A percentile compares a stretch with the other conserved stretches of the same genome.
Conservation (phyloP, 345 rosid species). For the Dovyalis caffra region DNA sequence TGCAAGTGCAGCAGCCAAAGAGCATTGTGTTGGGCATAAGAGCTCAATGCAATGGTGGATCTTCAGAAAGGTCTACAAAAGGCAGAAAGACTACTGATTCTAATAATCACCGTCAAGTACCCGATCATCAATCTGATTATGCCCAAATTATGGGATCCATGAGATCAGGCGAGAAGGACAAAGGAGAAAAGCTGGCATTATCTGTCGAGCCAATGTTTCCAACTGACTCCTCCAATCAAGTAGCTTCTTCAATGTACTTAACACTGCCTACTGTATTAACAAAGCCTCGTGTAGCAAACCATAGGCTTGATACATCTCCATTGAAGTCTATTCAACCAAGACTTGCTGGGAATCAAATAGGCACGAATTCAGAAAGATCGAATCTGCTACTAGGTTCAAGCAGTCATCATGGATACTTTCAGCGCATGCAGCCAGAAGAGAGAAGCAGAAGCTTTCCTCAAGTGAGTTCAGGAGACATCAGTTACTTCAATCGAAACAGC, state of each 20-base stretch:
- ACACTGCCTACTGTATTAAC: constrained; percentile 28
- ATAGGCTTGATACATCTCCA: constrained; percentile 29
- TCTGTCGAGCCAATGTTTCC: constrained; percentile 21
- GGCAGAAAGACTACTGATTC: constrained; percentile 26
- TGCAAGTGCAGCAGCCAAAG: constrained; percentile 31
- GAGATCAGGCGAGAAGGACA: constrained; percentile 16
- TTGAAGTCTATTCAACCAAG: constrained; percentile 30
- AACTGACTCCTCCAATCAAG: constrained; percentile 22
- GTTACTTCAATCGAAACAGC: constrained; percentile 20
- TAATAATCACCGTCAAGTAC: constrained; percentile 9
- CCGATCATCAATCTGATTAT: constrained; percentile 13
- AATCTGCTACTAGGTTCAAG: constrained; percentile 29
- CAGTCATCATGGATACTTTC: constrained; percentile 32
- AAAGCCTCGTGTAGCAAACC: constrained; percentile 17
- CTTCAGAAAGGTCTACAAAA: constrained; percentile 14
- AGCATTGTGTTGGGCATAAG: constrained; percentile 41
- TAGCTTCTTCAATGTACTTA: constrained; percentile 38
- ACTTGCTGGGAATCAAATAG: constrained; percentile 22
- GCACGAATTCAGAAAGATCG: constrained; percentile 19
- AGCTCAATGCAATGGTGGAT: constrained; percentile 32
- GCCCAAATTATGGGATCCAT: constrained; percentile 22
- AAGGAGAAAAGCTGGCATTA: constrained; percentile 21
- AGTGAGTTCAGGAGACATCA: constrained; percentile 17
- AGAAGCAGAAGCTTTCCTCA: constrained; percentile 25
- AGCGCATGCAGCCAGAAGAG: constrained; percentile 32